Evolutionary conservation across 2,329 filamentous ascomycete genomes (phyloP).

Genomic region (Onygenales sp.): DNA sequence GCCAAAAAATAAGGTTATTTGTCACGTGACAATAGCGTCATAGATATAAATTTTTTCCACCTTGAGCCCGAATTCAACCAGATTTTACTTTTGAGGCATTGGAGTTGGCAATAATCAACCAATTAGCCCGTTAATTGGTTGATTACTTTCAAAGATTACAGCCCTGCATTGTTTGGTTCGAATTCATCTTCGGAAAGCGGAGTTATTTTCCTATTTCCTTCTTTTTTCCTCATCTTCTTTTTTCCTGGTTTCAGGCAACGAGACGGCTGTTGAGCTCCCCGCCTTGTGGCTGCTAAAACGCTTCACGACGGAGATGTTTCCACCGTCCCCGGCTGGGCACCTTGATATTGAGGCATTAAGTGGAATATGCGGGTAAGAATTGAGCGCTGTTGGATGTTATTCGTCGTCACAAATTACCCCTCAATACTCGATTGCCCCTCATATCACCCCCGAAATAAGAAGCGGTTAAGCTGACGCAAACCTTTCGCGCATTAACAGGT

Average conservation of each 20-base stretch:
- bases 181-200: neutral
- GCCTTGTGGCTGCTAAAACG: neutral
- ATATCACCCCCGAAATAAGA: neutral
- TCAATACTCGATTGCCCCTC: neutral
- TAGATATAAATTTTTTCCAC: neutral
- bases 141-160: neutral
- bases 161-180: neutral
- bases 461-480: neutral
- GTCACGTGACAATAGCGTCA: neutral
- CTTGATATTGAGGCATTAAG: constrained; percentile 85
- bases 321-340: constrained; percentile 39
- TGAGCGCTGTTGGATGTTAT: neutral
- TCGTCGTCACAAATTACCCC: neutral
- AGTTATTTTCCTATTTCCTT: neutral
- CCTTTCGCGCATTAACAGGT: constrained; percentile 41
- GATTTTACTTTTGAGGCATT: neutral
- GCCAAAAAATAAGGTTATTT: neutral
- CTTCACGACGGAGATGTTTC: constrained; percentile 17
- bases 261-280: neutral
- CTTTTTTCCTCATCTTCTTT: neutral
- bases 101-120: neutral
- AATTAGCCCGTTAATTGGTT: neutral
- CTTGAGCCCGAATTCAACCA: neutral
- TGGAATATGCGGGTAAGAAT: constrained; percentile 70
- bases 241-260: neutral